Conservation (phyloP, 2,329 filamentous ascomycete species). For the Stylonectria norvegica region DNA sequence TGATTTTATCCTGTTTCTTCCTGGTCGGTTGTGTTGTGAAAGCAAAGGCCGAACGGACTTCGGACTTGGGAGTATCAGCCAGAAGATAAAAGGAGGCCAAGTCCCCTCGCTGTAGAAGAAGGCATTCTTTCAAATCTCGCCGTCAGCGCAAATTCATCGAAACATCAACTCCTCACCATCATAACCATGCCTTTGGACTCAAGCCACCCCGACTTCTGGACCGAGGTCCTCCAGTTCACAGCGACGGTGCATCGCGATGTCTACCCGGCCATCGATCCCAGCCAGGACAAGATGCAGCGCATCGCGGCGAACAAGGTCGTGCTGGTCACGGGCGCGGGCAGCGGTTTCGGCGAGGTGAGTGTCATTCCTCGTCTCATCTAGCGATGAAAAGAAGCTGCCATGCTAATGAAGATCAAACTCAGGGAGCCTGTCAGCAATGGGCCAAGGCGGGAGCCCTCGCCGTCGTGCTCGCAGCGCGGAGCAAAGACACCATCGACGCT, state of each 20-base stretch:
- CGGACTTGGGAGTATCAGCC: background rate
- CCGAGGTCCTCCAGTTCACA: slow-evolving; percentile 1
- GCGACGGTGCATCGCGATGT: background rate
- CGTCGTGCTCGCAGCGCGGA: background rate
- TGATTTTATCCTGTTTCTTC: no score
- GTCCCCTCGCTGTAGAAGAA: no score
- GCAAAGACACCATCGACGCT: background rate
- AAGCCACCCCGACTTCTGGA: background rate
- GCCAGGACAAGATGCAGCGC: background rate
- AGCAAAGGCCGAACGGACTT: background rate
- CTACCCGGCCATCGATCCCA: background rate
- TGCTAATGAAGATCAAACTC: no score
- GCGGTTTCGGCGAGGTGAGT: background rate
- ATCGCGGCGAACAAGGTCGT: background rate
- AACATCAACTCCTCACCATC: background rate
- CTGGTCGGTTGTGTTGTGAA: no score
- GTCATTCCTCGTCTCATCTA: background rate
- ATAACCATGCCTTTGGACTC: background rate
- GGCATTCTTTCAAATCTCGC: no score
- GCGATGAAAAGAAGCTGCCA: background rate
- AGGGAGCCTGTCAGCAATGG: background rate
- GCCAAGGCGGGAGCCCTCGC: background rate
- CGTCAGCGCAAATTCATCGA: no score
- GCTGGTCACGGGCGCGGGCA: background rate
- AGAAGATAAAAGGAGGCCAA: background rate